Percentiles rank a stretch among this genome's conserved stretches.
Evolutionary conservation across 208 protist genomes (phyloP).

Genomic region (Zelonia costaricensis): DNA sequence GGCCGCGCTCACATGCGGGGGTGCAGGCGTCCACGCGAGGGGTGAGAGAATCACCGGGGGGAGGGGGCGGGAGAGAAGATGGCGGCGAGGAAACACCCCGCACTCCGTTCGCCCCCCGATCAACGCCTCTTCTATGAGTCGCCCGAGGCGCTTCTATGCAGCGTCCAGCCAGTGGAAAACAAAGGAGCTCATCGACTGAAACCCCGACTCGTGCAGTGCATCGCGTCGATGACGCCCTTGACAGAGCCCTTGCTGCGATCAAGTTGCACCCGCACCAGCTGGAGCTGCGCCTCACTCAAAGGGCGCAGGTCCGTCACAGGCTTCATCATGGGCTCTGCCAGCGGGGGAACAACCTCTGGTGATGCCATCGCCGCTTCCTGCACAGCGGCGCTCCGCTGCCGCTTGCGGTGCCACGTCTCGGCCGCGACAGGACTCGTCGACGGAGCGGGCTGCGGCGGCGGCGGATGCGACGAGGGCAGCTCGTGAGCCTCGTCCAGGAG

Average conservation of each 20-base stretch:
- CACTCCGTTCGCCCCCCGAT: too few species aligned
- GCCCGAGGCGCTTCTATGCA: too few species aligned
- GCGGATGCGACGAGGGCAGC: background rate
- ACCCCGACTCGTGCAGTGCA: background rate
- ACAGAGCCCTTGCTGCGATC: constrained; percentile 35
- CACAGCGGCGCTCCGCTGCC: constrained; percentile 7
- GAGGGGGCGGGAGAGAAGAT: too few species aligned
- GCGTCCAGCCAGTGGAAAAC: too few species aligned
- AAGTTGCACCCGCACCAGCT: constrained; percentile 33
- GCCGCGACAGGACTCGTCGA: background rate
- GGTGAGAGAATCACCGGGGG: too few species aligned
- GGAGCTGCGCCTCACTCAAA: constrained; percentile 30
- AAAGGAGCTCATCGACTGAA: too few species aligned
- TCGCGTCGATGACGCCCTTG: constrained; percentile 16
- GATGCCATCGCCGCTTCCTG: background rate
- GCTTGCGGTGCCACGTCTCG: constrained; percentile 4
- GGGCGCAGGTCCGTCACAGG: constrained; percentile 11
- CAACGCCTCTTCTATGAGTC: too few species aligned
- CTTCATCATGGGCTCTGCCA: constrained; percentile 10
- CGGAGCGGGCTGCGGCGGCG: background rate
- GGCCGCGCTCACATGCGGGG: too few species aligned
- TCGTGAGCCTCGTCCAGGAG: constrained; percentile 28
- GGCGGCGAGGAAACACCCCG: too few species aligned
- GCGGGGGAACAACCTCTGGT: too few species aligned
- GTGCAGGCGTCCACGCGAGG: too few species aligned